Base-by-base conservation (phyloP, 1,139 yeast species). In the Magnusiomyces clavatus region DNA sequence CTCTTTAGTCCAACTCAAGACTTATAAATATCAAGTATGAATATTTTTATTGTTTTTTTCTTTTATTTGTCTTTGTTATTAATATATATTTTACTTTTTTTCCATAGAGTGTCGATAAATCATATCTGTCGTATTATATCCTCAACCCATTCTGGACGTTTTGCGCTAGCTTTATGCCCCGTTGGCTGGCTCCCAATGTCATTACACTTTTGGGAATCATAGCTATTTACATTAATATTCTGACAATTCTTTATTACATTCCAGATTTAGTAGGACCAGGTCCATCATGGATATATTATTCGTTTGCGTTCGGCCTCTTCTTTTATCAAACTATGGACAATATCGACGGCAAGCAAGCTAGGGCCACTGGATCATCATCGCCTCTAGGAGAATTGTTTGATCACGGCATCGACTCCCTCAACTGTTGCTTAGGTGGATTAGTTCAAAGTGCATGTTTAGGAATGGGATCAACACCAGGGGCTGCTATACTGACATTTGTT, bases 251-350 rank as follows among this genome's bases (percentile, higher is more conserved):
- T 54, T 74, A 78, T 59, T 79, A 70, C 60, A 82, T 82, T 60
- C 89, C 90, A 0, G 76, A 76, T 58, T 73, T 83, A 58, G 59
- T 59, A 17, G 62, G 73, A 6, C 71, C 74, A 1, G 76, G 77
- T 43, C 90, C 92, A n/a, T 61, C 75, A 45, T 81, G 86, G 87
- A 74, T 82, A 53, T 84, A 83, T 65, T 74, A 77, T 58, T 74
- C 81, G 60, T 81, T 82, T 63, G 90, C 86, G 1, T 70, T 80
- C 60, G 84, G 87, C 1, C 73, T 85, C 56, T 81, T 84, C 65
- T 78, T 83, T 77, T 85, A 85, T 68, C 92, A 85, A 64, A 85
- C 94, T 1, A 83, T 85, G 72, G 94, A 85, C 68, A 88, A 88
- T 37, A 82, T 89, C 62, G 94, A 85, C 64, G 94, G 94, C 11